Base-by-base conservation (phyloP, 176 grass and related monocot species). In the Microstegium vimineum region DNA sequence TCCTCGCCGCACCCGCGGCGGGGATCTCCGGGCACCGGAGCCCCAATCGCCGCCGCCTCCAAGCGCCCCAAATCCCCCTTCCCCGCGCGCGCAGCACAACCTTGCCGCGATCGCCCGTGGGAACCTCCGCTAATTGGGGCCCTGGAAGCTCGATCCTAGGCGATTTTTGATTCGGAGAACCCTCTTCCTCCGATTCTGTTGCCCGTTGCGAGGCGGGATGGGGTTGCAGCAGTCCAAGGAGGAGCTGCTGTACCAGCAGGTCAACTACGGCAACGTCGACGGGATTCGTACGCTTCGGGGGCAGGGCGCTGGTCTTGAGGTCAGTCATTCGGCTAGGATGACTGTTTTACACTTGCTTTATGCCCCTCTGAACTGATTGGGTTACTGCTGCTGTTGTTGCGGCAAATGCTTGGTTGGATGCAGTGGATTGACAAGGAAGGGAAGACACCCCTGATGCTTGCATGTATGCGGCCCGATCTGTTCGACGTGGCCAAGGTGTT, bases 341-440 rank as follows among this genome's bases (percentile, higher is more conserved):
- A 5, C 0, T 1, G 5, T 1, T 71, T 8, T 26, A 8, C n/a
- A 6, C 37, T n/a, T 31, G 25, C 15, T 59, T 30, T 26, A 62
- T 62, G 12, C 7, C 11, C 23, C 25, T 28, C 11, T 28, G 26
- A 62, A 62, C 12, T 89, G 8, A 23, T 33, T 32, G 36, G 18
- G n/a, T n/a, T n/a, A n/a, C n/a, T n/a, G n/a, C n/a, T n/a, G n/a
- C n/a, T n/a, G n/a, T n/a, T 75, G 9, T 10, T 80, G 17, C 2
- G 20, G 38, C 12, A 22, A 11, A 33, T 78, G 56, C 62, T 60
- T 93, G 64, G n/a, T 51, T 81, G 46, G 62, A 45, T 90, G 74
- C 40, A 98, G 92, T 98, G 95, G 95, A 87, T 98, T 27, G 95
- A 98, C 84, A 95, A 95, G 75, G 95, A 98, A 64, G 95, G 95